Base-by-base conservation (phyloP, 768 basidiomycete genomes). In the Trametes punicea region DNA sequence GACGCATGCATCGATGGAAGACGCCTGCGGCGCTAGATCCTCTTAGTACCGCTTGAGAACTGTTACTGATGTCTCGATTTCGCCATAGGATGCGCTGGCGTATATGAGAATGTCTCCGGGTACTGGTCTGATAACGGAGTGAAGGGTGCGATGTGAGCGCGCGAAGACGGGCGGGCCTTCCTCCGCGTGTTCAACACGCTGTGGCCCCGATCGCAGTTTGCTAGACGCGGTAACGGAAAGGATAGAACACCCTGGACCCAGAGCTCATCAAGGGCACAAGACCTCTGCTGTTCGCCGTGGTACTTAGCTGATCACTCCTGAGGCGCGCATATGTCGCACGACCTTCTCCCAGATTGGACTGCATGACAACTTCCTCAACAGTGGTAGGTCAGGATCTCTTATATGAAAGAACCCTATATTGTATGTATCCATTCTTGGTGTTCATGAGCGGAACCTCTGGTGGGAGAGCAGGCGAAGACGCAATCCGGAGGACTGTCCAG, bases 191-290 rank as follows among this genome's bases (percentile, higher is more conserved):
- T 42, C 38, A n/a, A 38, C 51, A 50, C 41, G 41, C 47, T 23
- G 29, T 30, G 20, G 31, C 41, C 46, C 52, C 36, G 52, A 59
- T 54, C 52, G 46, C 42, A 46, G 33, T 21, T 38, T 5, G 42
- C 13, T 31, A 36, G n/a, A 29, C n/a, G 27, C 27, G 30, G 44
- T 15, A 18, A 18, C 10, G 36, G n/a, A n/a, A n/a, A n/a, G n/a
- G n/a, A n/a, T n/a, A n/a, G n/a, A n/a, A 33, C 11, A 34, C 57
- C 57, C 52, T 54, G 39, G 5, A 38, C 41, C 56, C 52, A 48
- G 47, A 40, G 39, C 26, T 16, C 21, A 38, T 50, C 13, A 42
- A 47, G 41, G 58, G 54, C 53, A 55, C 58, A 60, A 44, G 58
- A 55, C 53, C 58, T 40, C 46, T 36, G 21, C 46, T 48, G 27